Base-by-base conservation (phyloP, 305 asterid species). In the Fraxinus sp. region DNA sequence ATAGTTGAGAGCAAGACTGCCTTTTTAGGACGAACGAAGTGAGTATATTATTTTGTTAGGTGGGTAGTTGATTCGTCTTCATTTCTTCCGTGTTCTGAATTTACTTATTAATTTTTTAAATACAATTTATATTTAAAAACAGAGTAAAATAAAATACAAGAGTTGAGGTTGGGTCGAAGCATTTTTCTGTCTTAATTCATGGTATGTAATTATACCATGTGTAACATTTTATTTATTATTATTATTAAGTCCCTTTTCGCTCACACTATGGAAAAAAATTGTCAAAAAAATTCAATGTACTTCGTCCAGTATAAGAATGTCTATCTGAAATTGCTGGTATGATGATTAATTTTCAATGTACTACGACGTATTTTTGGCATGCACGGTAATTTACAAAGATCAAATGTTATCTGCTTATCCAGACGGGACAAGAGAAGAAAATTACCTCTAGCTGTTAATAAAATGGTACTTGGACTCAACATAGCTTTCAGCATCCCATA, bases 401-500 rank as follows among this genome's bases (percentile, higher is more conserved):
- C 52, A 72, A 72, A 36, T 3, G 49, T 1, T 72, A 72, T 72
- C 36, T 16, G 32, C 75, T 32, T 13, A 7, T 30, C 11, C 39
- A 70, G 76, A 70, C 22, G 3, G 49, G 39, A 16, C 72, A 68
- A 59, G n/a, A 79, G 33, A 30, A 30, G 33, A 30, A 30, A 30
- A 30, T 30, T 35, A 74, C 30, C 30, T 74, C 89, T 91, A 95
- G 86, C 91, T 86, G 80, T 91, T 92, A 55, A 95, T 81, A 82
- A 95, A 93, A 13, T 88, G 89, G 84, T 94, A 95, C 80, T 88
- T 93, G 74, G 95, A 89, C 80, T 93, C 98, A 11, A 90, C 96
- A 79, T 87, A 91, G 84, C 91, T 89, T 84, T 95, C 98, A 7
- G 95, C 86, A 78, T 93, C 98, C 99, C 99, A 95, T 44, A 95